Conservation (phyloP, 2,329 filamentous ascomycete species). For the Alternaria consortialis region DNA sequence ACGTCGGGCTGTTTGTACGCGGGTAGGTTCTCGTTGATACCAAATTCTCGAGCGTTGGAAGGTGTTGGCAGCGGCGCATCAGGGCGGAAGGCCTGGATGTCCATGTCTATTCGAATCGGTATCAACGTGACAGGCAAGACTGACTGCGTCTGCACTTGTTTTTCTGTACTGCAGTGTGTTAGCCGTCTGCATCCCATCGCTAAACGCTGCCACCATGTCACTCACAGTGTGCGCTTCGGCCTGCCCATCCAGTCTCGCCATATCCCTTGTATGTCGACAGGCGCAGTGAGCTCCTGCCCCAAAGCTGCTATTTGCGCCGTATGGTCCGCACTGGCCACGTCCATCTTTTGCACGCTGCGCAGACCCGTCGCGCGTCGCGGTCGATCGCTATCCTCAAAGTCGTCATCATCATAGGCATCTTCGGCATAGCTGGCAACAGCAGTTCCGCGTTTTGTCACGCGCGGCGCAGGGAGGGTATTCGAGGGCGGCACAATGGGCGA, state of each 20-base stretch:
- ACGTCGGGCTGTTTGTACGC: conserved; percentile 82
- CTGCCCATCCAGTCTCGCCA: conserved; percentile 97
- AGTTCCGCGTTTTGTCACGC: conserved; percentile 96
- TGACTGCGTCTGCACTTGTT: conserved; percentile 71
- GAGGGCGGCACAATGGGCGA: conserved; percentile 81
- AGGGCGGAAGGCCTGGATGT: conserved; percentile 81
- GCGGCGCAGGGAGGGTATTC: conserved; percentile 71
- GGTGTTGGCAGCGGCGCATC: conserved; percentile 71
- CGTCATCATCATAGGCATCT: conserved; percentile 88
- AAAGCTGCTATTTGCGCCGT: conserved; percentile 76
- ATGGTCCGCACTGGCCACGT: conserved; percentile 67
- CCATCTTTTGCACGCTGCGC: conserved; percentile 77
- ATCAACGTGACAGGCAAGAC: conserved; percentile 88
- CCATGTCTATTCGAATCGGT: conserved; percentile 94
- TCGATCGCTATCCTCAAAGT: conserved; percentile 77
- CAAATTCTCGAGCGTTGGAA: conserved; percentile 64
- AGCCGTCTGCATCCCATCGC: conserved; percentile 10
- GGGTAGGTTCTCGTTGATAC: conserved; percentile 75
- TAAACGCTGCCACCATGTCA: conserved; percentile 25
- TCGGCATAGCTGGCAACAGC: conserved; percentile 98
- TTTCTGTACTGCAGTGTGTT: conserved; percentile 59
- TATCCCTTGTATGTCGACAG: conserved; percentile 86
- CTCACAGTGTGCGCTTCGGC: conserved; percentile 60
- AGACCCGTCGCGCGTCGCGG: conserved; percentile 78
- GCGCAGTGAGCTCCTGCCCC: conserved; percentile 80